A percentile compares a stretch with the other conserved stretches of the same genome.
phyloP scores from a whole-genome alignment of 2,329 filamentous ascomycete species.

The Trichophaea hybrida region DNA sequence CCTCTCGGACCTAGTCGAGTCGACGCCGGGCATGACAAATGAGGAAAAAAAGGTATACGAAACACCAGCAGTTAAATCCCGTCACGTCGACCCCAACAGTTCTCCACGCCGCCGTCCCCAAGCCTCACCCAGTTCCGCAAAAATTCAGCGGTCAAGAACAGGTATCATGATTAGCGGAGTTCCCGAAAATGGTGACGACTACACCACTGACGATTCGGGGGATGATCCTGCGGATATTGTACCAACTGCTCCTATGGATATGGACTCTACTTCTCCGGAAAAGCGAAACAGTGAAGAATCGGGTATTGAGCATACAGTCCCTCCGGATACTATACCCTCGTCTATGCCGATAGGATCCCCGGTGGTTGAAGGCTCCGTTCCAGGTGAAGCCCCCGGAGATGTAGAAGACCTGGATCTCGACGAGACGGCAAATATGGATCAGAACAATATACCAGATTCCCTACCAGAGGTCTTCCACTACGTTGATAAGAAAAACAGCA shows the following conservation, averaged over 20 bases:
- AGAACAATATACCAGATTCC: conserved; percentile 1
- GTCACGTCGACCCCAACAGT: conserved; percentile 19
- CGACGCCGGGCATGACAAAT: background rate
- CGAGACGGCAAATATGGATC: background rate
- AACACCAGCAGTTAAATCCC: conserved; percentile 16
- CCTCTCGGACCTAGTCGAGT: background rate
- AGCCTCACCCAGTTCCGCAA: conserved; percentile 2
- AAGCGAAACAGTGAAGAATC: too few species aligned
- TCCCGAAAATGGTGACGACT: background rate
- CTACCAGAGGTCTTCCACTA: conserved; percentile 7
- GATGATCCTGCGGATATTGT: background rate
- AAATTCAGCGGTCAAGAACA: background rate
- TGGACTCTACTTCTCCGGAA: background rate
- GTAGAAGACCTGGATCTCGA: too few species aligned
- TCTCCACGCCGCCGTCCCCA: conserved; percentile 9
- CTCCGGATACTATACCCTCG: too few species aligned
- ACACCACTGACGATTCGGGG: background rate
- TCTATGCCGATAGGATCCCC: too few species aligned
- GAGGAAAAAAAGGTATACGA: conserved; percentile 16
- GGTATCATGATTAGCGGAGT: background rate
- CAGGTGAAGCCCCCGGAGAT: too few species aligned
- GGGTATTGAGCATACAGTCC: too few species aligned
- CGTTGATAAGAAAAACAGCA: conserved; percentile 15
- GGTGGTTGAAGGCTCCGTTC: too few species aligned
- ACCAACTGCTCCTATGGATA: conserved; percentile 1